Evolutionary conservation across 768 basidiomycete species (phyloP).

Genomic region (Termitomyces sp.): DNA sequence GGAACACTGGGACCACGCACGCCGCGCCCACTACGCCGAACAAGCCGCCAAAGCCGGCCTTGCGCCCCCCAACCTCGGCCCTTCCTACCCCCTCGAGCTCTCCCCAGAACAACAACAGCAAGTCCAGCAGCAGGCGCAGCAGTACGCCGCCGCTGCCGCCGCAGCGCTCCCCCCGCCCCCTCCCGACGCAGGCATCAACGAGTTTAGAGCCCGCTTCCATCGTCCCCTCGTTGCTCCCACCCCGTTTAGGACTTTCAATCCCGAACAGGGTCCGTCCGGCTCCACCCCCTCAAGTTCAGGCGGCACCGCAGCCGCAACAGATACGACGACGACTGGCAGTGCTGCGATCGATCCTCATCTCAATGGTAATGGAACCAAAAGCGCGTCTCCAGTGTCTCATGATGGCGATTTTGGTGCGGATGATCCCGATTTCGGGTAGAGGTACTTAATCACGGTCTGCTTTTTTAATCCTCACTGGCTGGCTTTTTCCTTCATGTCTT

Average conservation of each 20-base stretch:
- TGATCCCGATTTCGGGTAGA: conserved; percentile 13
- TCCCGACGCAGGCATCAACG: conserved; percentile 28
- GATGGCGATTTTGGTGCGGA: conserved; percentile 6
- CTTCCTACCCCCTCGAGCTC: conserved; percentile 20
- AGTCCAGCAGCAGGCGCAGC: conserved; percentile 5
- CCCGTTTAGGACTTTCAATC: conserved; percentile 36
- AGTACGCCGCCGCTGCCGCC: conserved; percentile 11
- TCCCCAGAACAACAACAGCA: conserved; percentile 12
- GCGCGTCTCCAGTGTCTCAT: conserved; percentile 1
- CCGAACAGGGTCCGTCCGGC: conserved; percentile 6
- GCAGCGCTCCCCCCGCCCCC: conserved; percentile 4
- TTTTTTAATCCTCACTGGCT: too few species aligned
- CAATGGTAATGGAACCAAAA: neutral
- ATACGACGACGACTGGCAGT: neutral
- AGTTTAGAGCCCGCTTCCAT: conserved; percentile 65
- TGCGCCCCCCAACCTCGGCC: conserved; percentile 21
- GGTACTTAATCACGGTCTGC: too few species aligned
- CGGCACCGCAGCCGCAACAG: neutral
- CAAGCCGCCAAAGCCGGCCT: conserved; percentile 29
- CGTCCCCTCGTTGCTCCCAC: conserved; percentile 53
- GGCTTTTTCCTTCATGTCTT: too few species aligned
- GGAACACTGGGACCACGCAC: conserved; percentile 81
- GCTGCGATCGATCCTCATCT: conserved; percentile 34
- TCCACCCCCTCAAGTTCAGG: neutral
- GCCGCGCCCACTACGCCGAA: conserved; percentile 37